A percentile compares a stretch with the other conserved stretches of the same genome.
Evolutionary conservation across 1,139 yeast genomes (phyloP).

Genomic region (Suhomyces anneliseae): DNA sequence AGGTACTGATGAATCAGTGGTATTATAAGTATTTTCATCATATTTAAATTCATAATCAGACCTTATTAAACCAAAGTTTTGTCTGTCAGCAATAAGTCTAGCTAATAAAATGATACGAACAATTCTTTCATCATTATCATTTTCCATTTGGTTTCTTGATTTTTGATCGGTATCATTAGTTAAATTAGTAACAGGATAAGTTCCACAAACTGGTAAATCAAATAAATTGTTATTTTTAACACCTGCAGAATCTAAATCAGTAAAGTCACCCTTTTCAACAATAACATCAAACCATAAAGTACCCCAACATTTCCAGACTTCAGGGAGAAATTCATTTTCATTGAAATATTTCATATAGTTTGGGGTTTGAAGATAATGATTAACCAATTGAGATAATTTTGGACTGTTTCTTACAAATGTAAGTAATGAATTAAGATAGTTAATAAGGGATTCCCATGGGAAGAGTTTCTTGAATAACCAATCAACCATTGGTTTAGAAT

Average conservation of each 20-base stretch:
- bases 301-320: slow-evolving; percentile 86
- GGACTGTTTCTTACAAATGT: slow-evolving; percentile 31
- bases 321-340: slow-evolving; percentile 62
- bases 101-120: slow-evolving; percentile 53
- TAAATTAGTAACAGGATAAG: slow-evolving; percentile 33
- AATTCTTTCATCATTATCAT: slow-evolving; percentile 46
- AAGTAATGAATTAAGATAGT: slow-evolving; percentile 57
- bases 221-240: slow-evolving; percentile 53
- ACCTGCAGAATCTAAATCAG: slow-evolving; percentile 56
- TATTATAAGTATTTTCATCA: slow-evolving; percentile 29
- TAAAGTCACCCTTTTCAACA: slow-evolving; percentile 50
- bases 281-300: slow-evolving; percentile 73
- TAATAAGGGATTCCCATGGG: slow-evolving; percentile 68
- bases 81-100: slow-evolving; percentile 48
- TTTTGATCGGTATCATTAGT: slow-evolving; percentile 16
- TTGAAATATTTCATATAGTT: slow-evolving; percentile 44
- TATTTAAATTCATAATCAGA: slow-evolving; percentile 47
- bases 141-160: slow-evolving; percentile 30
- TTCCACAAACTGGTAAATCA: slow-evolving; percentile 69
- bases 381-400: slow-evolving; percentile 22
- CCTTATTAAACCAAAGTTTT: slow-evolving; percentile 50
- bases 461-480: slow-evolving; percentile 54
- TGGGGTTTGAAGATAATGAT: slow-evolving; percentile 33
- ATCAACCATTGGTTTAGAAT: slow-evolving; percentile 49
- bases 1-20: slow-evolving; percentile 22